A percentile compares a stretch with the other conserved stretches of the same genome.
Evolutionary conservation across 1,284 basidiomycete species (phyloP).

Genomic region (Athelia psychrophila): DNA sequence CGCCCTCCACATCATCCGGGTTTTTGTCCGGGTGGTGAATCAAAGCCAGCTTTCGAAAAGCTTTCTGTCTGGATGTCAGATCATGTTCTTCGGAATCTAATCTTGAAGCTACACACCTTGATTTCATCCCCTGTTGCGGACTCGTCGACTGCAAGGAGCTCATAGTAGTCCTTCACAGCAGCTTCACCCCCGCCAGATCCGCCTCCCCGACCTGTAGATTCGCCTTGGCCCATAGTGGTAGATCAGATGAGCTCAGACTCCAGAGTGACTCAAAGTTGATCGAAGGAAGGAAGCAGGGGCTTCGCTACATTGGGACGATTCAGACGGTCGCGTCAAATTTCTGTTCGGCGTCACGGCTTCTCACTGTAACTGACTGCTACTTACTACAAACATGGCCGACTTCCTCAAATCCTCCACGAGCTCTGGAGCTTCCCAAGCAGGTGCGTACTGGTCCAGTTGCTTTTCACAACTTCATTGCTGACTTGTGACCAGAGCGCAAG

Average conservation of each 20-base stretch:
- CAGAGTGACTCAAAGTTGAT: background rate
- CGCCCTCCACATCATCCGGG: constrained; percentile 75
- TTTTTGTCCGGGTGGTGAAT: constrained; percentile 93
- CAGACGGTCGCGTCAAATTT: background rate
- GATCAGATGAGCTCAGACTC: background rate
- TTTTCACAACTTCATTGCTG: constrained; percentile 5
- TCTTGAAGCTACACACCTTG: constrained; percentile 52
- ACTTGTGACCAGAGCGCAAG: constrained; percentile 56
- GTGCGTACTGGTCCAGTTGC: constrained; percentile 18
- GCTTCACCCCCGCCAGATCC: constrained; percentile 23
- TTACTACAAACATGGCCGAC: constrained; percentile 40
- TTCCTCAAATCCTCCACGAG: constrained; percentile 39
- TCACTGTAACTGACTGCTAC: too few species aligned
- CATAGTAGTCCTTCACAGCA: constrained; percentile 68
- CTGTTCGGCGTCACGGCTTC: constrained; percentile 4
- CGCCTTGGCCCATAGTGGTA: constrained; percentile 63
- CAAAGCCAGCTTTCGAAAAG: constrained; percentile 82
- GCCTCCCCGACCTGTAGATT: constrained; percentile 47
- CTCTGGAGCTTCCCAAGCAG: constrained; percentile 27
- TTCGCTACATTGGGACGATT: background rate
- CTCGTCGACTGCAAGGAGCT: constrained; percentile 76
- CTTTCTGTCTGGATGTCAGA: constrained; percentile 48
- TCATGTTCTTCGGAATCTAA: constrained; percentile 4
- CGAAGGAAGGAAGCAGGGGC: background rate
- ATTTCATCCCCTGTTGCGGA: constrained; percentile 86